Conservation (phyloP, 352 stramenopile species). For the Pythium phragmiticola region DNA sequence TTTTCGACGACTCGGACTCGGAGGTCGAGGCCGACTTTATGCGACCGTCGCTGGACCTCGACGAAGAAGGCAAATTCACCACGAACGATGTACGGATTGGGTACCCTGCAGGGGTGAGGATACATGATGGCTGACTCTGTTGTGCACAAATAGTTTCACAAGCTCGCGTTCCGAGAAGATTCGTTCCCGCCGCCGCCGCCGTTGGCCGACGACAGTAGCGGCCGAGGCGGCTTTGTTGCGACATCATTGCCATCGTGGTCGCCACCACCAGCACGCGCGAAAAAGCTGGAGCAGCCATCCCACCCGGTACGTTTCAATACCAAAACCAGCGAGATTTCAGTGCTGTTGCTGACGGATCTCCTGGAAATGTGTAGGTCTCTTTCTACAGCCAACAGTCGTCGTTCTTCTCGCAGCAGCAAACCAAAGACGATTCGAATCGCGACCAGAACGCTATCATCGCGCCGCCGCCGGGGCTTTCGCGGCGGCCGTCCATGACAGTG, state of each 20-base stretch:
- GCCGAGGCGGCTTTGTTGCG: conserved; percentile 54
- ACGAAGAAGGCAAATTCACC: conserved; percentile 34
- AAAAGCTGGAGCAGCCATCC: conserved; percentile 59
- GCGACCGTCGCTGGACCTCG: conserved; percentile 33
- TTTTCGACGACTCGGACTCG: conserved; percentile 44
- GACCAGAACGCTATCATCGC: conserved; percentile 71
- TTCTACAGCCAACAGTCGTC: conserved; percentile 77
- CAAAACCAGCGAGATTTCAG: background rate
- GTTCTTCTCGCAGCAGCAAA: conserved; percentile 67
- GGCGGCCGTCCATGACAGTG: conserved; percentile 81
- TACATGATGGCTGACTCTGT: background rate
- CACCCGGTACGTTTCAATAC: conserved; percentile 21
- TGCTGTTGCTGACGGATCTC: background rate
- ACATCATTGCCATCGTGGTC: conserved; percentile 78
- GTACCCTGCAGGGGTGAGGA: too few relatives aligned
- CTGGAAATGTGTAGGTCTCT: conserved; percentile 26
- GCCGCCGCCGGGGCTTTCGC: conserved; percentile 67
- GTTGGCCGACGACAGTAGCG: conserved; percentile 36
- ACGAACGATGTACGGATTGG: conserved; percentile 35
- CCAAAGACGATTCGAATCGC: conserved; percentile 46
- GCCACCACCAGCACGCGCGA: conserved; percentile 60
- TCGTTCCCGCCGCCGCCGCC: conserved; percentile 73
- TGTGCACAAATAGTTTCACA: conserved; percentile 32
- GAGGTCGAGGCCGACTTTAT: conserved; percentile 39
- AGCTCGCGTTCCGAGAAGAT: conserved; percentile 56